phyloP scores from a whole-genome alignment of 169 alveolate genomes.

The Eimeria brunetti region DNA sequence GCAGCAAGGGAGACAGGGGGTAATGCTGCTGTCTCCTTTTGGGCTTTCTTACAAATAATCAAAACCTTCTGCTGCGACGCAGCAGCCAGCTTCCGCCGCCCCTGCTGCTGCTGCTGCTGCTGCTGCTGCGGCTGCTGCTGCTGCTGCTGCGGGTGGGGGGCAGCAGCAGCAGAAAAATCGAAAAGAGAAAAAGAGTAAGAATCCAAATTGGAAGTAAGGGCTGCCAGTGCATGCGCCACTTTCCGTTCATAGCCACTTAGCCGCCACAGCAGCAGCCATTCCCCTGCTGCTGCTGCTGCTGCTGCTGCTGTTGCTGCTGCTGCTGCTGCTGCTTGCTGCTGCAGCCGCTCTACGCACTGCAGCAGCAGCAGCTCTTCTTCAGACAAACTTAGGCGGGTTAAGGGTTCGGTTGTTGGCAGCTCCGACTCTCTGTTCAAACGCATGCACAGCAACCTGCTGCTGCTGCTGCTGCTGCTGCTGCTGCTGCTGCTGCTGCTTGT shows the following conservation, averaged over 20 bases:
- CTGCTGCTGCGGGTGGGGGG: neutral
- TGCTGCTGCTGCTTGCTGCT: too few relatives aligned
- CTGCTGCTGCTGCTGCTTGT: neutral
- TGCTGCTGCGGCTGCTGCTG: neutral
- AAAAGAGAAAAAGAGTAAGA: constrained; percentile 3
- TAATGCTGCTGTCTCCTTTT: neutral
- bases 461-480: constrained; percentile 1
- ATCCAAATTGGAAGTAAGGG: constrained; percentile 26
- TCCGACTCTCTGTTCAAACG: constrained; percentile 2
- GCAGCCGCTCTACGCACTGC: neutral
- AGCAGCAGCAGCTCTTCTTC: constrained; percentile 18
- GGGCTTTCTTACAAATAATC: constrained; percentile 17
- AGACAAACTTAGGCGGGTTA: neutral
- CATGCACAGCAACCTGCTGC: constrained; percentile 15
- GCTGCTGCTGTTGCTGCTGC: constrained; percentile 36
- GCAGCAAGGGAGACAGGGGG: constrained; percentile 46
- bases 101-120: constrained; percentile 39
- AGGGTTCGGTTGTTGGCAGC: neutral
- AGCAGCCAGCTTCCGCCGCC: neutral
- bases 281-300: neutral
- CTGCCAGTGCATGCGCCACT: constrained; percentile 37
- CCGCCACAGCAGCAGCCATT: constrained; percentile 59
- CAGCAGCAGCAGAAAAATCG: too few relatives aligned
- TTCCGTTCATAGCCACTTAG: constrained; percentile 63
- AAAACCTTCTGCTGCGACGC: neutral